phyloP scores from a whole-genome alignment of 129 eudicot genomes.

The Arctium minus region DNA sequence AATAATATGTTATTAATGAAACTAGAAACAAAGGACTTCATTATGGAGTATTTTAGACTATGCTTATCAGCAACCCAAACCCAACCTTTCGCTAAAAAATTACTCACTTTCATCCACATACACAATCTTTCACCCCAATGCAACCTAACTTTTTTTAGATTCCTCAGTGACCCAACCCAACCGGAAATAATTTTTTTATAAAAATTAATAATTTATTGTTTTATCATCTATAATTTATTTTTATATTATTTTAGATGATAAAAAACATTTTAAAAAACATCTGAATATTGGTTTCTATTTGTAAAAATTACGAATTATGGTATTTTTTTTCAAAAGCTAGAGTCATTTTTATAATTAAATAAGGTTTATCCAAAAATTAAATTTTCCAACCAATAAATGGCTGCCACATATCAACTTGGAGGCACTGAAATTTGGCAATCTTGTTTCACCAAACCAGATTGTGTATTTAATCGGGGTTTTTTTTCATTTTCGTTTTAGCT shows the following conservation, averaged over 20 bases:
- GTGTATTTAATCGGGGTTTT: not conserved
- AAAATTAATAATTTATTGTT: not conserved
- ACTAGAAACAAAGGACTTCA: constrained; percentile 1
- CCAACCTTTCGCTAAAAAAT: not conserved
- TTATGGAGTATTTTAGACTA: not conserved
- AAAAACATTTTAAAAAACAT: too few species aligned
- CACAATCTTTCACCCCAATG: not conserved
- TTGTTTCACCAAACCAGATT: not conserved
- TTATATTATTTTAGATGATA: too few species aligned
- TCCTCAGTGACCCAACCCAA: not conserved
- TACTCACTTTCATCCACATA: too few species aligned
- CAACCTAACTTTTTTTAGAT: not conserved
- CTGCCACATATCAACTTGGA: too few species aligned
- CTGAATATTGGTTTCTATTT: too few species aligned
- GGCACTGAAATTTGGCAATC: not conserved
- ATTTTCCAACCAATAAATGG: too few species aligned
- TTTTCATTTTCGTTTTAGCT: too few species aligned
- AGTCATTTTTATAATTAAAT: too few species aligned
- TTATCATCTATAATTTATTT: not conserved
- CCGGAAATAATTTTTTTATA: not conserved
- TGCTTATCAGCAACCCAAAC: not conserved
- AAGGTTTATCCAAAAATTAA: not conserved
- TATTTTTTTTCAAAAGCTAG: not conserved
- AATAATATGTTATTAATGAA: constrained; percentile 4
- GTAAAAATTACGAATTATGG: not conserved